Conservation (phyloP, 148 eudicot genomes). For the Cornus suecica region DNA sequence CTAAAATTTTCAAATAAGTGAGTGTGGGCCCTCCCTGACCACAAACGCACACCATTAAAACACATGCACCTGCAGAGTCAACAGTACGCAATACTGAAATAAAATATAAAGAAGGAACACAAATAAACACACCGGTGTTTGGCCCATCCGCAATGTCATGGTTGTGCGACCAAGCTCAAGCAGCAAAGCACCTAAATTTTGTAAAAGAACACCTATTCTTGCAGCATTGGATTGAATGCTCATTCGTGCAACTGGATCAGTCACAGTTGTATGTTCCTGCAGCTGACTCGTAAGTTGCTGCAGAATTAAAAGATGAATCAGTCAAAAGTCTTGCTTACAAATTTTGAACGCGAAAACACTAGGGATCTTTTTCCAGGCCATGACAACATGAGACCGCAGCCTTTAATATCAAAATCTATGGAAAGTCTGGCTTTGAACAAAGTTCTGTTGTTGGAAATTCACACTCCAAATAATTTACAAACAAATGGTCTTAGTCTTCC, state of each 20-base stretch:
- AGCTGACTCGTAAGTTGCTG: slow-evolving; percentile 48
- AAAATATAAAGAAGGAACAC: not conserved
- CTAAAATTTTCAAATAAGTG: not conserved
- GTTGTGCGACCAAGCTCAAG: slow-evolving; percentile 58
- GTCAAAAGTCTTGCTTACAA: not conserved
- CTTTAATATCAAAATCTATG: not conserved
- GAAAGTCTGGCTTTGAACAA: slow-evolving; percentile 1
- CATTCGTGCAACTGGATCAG: slow-evolving; percentile 32
- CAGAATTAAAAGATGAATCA: slow-evolving; percentile 9
- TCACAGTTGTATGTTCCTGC: slow-evolving; percentile 31
- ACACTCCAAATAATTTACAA: not conserved
- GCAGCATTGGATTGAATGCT: slow-evolving; percentile 38
- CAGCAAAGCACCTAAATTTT: slow-evolving; percentile 49
- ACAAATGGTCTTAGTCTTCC: not conserved
- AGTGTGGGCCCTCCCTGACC: not conserved
- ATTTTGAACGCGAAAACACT: not conserved
- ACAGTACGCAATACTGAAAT: not conserved
- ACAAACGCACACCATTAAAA: not conserved
- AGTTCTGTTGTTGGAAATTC: too few species aligned
- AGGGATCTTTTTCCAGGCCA: not conserved
- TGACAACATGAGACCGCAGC: not conserved
- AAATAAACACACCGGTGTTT: slow-evolving; percentile 37
- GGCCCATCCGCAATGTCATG: slow-evolving; percentile 55
- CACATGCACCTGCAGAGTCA: not conserved
- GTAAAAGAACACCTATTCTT: slow-evolving; percentile 44